Base-by-base conservation (phyloP, 176 grass and related monocot genomes). In the bread wheat (Triticum aestivum) region DNA sequence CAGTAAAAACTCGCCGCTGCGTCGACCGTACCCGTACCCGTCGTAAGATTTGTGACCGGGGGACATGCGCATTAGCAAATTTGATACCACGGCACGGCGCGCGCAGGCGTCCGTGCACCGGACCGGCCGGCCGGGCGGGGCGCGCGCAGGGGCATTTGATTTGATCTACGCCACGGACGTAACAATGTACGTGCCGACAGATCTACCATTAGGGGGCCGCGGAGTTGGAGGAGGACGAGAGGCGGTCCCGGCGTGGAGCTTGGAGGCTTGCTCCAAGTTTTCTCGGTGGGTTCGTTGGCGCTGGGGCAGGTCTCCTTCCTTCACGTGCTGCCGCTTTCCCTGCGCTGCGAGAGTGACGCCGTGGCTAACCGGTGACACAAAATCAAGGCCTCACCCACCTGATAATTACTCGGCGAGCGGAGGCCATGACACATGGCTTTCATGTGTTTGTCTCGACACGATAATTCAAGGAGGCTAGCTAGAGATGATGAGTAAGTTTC, bases 321-420 rank as follows among this genome's bases (percentile, higher is more conserved):
- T 83, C 84, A 74, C 80, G 80, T 87, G 84, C 52, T 49, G n/a
- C 38, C 13, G 78, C 84, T 76, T 27, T 61, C 84, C 44, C 51
- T 2, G 21, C 27, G 83, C 51, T 2, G 29, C 27, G 83, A 82
- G 41, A 47, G 77, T 32, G 89, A 90, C 47, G 79, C 56, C 56
- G 73, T 6, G n/a, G 71, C 88, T 59, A 89, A 62, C 47, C 38
- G 73, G 39, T 56, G 63, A 49, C 69, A 41, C 0, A 15, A 69
- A 70, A 39, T 52, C 51, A 21, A 15, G 5, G 14, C n/a, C 65
- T 8, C 77, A 85, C 63, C 71, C 9, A 18, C 63, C 70, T 7
- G 30, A 86, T 56, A 73, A 73, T 45, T 0, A 73, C 39, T 6
- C 38, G 3, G 0, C 39, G 1, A 72, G 69, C 37, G 37, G 44